A percentile compares a stretch with the other conserved stretches of the same genome.
Conservation (phyloP, 208 protist species). For the Borovskyia barvae region DNA sequence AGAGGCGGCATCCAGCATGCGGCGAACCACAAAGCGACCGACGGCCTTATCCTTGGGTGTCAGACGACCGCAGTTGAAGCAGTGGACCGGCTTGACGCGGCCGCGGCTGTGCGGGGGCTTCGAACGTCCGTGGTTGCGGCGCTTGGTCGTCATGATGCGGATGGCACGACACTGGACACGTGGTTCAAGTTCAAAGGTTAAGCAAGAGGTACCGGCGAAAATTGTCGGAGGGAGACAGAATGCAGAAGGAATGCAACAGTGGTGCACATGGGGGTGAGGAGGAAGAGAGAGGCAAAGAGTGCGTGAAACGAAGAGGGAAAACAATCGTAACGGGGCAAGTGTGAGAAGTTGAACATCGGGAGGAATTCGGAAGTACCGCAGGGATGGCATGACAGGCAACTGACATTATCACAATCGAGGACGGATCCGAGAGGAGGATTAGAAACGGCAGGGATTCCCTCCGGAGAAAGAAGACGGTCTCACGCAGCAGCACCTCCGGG, state of each 20-base stretch:
- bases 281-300: not conserved
- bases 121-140: conserved; percentile 91
- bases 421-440: too few relatives aligned
- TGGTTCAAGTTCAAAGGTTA: not conserved
- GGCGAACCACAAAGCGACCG: conserved; percentile 98
- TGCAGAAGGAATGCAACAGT: not conserved
- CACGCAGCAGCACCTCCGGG: too few relatives aligned
- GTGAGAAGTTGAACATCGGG: too few relatives aligned
- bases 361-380: too few relatives aligned
- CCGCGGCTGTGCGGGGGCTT: conserved; percentile 91
- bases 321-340: too few relatives aligned
- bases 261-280: not conserved
- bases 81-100: conserved; percentile 90
- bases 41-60: conserved; percentile 97
- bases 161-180: not conserved
- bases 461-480: too few relatives aligned
- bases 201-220: not conserved
- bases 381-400: too few relatives aligned
- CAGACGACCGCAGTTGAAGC: conserved; percentile 93
- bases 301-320: not conserved
- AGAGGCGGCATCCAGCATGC: conserved; percentile 97
- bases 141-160: conserved; percentile 90
- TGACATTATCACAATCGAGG: too few relatives aligned
- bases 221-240: not conserved
- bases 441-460: too few relatives aligned